These are phyloP conservation scores for Alternaria gaisen DNA, from an alignment of 2,329 filamentous ascomycete genomes.

Conservation along the genomic window DNA sequence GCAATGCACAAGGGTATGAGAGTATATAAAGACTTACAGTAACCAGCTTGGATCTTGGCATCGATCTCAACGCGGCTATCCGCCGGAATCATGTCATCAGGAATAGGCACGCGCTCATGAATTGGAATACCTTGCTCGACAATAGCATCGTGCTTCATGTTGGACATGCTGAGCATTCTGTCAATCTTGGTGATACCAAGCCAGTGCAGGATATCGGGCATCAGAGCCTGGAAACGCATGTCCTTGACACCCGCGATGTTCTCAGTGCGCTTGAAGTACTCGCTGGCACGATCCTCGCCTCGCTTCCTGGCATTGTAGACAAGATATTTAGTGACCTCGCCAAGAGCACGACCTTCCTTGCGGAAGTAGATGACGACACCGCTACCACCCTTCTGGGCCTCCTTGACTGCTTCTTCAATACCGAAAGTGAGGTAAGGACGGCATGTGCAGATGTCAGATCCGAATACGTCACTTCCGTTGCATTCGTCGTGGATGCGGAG, in stretches of 20 bases:
- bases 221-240: conserved; percentile 97
- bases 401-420: conserved; percentile 96
- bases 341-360: conserved; percentile 93
- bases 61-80: conserved; percentile 99
- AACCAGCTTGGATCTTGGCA: conserved; percentile 93
- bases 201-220: conserved; percentile 98
- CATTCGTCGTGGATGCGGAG: conserved; percentile 89
- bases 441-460: conserved; percentile 97
- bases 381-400: conserved; percentile 91
- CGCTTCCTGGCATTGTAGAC: conserved; percentile 84
- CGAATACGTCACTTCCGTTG: conserved; percentile 97
- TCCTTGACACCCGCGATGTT: conserved; percentile 96
- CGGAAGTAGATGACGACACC: conserved; percentile 98
- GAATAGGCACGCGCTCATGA: conserved; percentile 87
- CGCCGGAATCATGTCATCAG: conserved; percentile 90
- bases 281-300: conserved; percentile 79
- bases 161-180: conserved; percentile 98
- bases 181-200: conserved; percentile 98
- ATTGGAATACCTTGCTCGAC: conserved; percentile 88
- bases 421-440: conserved; percentile 95
- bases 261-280: conserved; percentile 97
- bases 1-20: conserved; percentile 14
- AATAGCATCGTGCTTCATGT: conserved; percentile 93
- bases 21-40: conserved; percentile 64
- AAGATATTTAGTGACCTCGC: conserved; percentile 89